phyloP scores from a whole-genome alignment of 2,329 filamentous ascomycete species.

The Thielaviopsis euricoi region DNA sequence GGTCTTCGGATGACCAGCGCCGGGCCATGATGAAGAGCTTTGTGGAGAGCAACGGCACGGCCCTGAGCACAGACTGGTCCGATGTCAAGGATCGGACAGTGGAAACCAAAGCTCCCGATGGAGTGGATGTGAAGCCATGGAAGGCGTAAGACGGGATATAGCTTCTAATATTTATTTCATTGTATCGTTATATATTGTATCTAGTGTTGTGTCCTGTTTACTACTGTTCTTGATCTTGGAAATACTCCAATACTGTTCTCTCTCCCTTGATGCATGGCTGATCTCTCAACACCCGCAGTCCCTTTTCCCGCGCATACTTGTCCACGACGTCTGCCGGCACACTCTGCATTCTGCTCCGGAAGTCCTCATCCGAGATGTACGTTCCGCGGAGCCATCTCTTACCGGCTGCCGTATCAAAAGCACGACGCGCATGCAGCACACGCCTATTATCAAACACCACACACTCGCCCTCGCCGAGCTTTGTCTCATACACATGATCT shows the following conservation, averaged over 20 bases:
- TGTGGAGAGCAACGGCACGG: conserved; percentile 81
- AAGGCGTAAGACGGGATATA: conserved; percentile 1
- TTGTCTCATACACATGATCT: conserved; percentile 48
- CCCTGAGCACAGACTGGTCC: conserved; percentile 80
- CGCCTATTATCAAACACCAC: conserved; percentile 85
- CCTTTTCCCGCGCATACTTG: conserved; percentile 10
- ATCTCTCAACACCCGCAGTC: conserved; percentile 1
- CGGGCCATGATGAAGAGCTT: conserved; percentile 98
- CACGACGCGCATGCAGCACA: conserved; percentile 65
- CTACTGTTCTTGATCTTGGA: background rate
- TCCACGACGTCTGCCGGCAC: conserved; percentile 7
- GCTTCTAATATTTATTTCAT: background rate
- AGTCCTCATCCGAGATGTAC: conserved; percentile 49
- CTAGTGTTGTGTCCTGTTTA: no score
- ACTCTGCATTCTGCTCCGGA: conserved; percentile 20
- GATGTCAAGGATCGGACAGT: conserved; percentile 61
- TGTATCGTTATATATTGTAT: background rate
- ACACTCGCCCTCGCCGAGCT: conserved; percentile 67
- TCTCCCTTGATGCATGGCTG: conserved; percentile 1
- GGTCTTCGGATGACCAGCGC: conserved; percentile 60
- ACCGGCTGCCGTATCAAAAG: conserved; percentile 53
- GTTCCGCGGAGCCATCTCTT: conserved; percentile 71
- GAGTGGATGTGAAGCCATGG: conserved; percentile 64
- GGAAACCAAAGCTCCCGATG: conserved; percentile 57
- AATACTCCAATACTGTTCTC: conserved; percentile 8